These are phyloP conservation scores for Hagleromyces aurorensis DNA, from an alignment of 805 yeast genomes.

Conservation along the genomic window DNA sequence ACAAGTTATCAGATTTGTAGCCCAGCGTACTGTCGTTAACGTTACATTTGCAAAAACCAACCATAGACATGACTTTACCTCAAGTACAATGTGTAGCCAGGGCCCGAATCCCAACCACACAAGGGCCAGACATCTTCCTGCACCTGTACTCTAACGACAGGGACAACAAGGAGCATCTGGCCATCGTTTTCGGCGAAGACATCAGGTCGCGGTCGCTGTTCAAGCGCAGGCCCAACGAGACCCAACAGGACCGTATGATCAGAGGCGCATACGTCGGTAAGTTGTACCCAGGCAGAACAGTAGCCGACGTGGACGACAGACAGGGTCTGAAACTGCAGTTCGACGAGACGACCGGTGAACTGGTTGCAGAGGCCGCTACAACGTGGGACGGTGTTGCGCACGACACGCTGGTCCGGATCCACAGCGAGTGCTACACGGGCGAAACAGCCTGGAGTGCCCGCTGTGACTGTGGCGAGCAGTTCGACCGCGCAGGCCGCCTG, in stretches of 20 bases:
- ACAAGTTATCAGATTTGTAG: too few relatives aligned
- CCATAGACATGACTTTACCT: conserved; percentile 41
- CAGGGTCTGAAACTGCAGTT: conserved; percentile 35
- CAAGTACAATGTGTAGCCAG: conserved; percentile 80
- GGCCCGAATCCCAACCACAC: conserved; percentile 93
- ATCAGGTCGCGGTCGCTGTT: conserved; percentile 73
- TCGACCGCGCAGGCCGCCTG: conserved; percentile 91
- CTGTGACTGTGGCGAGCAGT: conserved; percentile 99
- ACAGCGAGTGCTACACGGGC: conserved; percentile 97
- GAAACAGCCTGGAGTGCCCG: conserved; percentile 99
- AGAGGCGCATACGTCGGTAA: conserved; percentile 95
- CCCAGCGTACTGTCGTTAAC: too few relatives aligned
- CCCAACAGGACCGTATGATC: conserved; percentile 94
- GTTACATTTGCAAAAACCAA: too few relatives aligned
- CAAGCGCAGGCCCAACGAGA: conserved; percentile 52
- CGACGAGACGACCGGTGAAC: conserved; percentile 33
- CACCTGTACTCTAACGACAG: conserved; percentile 81
- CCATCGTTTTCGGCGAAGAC: conserved; percentile 92
- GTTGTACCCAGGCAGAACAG: conserved; percentile 73
- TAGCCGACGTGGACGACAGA: conserved; percentile 55
- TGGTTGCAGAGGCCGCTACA: conserved; percentile 14
- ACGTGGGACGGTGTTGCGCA: conserved; percentile 26
- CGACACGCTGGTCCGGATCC: conserved; percentile 71
- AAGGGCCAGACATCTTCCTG: conserved; percentile 87
- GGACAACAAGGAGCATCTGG: conserved; percentile 91